These are phyloP conservation scores for Tuber calosporum DNA, from an alignment of 495 filamentous ascomycete genomes.

Conservation along the genomic window DNA sequence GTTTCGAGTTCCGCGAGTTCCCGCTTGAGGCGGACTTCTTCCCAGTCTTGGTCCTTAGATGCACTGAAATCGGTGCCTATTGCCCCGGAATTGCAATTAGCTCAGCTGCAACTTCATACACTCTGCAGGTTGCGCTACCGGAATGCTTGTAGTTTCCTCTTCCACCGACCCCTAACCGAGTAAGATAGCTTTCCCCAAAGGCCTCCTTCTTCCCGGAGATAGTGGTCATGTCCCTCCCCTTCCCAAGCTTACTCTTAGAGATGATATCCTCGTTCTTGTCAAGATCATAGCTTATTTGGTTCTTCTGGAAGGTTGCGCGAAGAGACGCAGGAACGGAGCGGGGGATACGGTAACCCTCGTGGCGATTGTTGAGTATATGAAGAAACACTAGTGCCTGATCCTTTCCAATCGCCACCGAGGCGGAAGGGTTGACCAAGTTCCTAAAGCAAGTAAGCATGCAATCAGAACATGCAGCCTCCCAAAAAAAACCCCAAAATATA, in stretches of 20 bases:
- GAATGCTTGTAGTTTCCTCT: constrained; percentile 58
- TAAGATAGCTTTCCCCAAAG: constrained; percentile 94
- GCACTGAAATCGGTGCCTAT: constrained; percentile 69
- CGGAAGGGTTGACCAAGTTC: constrained; percentile 88
- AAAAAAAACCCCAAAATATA: neutral
- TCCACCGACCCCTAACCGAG: constrained; percentile 75
- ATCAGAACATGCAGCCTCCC: neutral
- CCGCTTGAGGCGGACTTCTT: constrained; percentile 88
- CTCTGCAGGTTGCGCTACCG: constrained; percentile 42
- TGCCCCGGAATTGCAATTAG: constrained; percentile 5
- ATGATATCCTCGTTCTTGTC: constrained; percentile 52
- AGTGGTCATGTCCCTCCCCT: constrained; percentile 36
- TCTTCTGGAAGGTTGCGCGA: constrained; percentile 82
- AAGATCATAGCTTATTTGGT: constrained; percentile 89
- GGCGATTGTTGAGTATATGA: constrained; percentile 87
- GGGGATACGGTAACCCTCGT: constrained; percentile 91
- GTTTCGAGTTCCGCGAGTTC: constrained; percentile 80
- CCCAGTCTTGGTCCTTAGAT: constrained; percentile 75
- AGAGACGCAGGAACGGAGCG: constrained; percentile 85
- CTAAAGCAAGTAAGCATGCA: constrained; percentile 5
- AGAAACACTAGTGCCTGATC: constrained; percentile 90
- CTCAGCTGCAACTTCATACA: neutral
- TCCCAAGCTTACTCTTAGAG: constrained; percentile 22
- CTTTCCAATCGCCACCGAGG: constrained; percentile 72
- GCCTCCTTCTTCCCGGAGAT: constrained; percentile 61